phyloP scores from a whole-genome alignment of 768 basidiomycete species.

The Lyophyllum atratum region DNA sequence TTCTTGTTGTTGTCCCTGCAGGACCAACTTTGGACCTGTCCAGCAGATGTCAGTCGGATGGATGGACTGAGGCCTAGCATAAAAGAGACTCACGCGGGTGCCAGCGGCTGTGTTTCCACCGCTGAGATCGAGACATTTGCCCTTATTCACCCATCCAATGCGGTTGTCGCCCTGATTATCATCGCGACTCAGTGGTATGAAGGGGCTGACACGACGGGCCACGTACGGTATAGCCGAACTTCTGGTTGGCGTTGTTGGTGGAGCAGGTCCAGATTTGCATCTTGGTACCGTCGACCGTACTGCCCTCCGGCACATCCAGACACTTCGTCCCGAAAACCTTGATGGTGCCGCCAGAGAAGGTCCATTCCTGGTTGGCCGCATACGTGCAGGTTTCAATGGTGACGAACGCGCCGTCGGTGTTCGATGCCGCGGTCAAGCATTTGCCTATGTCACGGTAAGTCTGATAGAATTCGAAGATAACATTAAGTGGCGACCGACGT shows the following conservation, averaged over 20 bases:
- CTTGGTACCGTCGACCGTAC: slow-evolving; percentile 42
- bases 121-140: slow-evolving; percentile 52
- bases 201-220: background rate
- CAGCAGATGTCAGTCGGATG: background rate
- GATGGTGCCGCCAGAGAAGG: slow-evolving; percentile 42
- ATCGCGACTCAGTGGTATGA: background rate
- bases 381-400: slow-evolving; percentile 49
- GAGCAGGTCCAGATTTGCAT: slow-evolving; percentile 56
- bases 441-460: slow-evolving; percentile 33
- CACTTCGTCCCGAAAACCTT: slow-evolving; percentile 50
- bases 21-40: slow-evolving; percentile 48
- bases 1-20: slow-evolving; percentile 45
- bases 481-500: slow-evolving; percentile 13
- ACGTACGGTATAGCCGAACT: slow-evolving; percentile 47
- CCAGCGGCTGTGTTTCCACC: slow-evolving; percentile 41
- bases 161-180: slow-evolving; percentile 32
- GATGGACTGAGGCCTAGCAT: background rate
- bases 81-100: slow-evolving; percentile 35
- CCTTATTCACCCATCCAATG: slow-evolving; percentile 48
- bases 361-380: slow-evolving; percentile 48
- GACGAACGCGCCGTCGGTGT: slow-evolving; percentile 49
- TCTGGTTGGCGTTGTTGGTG: slow-evolving; percentile 42
- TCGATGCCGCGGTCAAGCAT: slow-evolving; percentile 53
- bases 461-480: background rate
- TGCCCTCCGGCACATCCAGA: slow-evolving; percentile 48